phyloP scores from a whole-genome alignment of 176 grass and related monocot genomes.

The Oryza australiensis region DNA sequence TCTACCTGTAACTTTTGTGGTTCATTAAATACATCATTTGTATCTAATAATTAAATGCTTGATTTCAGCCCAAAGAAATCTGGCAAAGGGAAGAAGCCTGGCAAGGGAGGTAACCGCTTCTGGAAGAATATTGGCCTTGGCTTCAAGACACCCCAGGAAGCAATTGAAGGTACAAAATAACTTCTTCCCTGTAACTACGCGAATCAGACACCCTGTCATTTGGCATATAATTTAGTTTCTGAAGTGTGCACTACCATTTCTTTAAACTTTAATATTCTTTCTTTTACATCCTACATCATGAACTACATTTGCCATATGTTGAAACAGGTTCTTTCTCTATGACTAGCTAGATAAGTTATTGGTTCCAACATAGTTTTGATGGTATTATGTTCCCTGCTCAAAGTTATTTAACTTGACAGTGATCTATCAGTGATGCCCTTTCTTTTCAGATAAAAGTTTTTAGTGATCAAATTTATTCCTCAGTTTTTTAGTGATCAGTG shows the following conservation, averaged over 20 bases:
- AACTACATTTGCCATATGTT: background rate
- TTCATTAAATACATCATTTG: background rate
- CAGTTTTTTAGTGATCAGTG: no score
- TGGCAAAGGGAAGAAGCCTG: conserved; percentile 53
- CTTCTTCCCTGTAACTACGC: background rate
- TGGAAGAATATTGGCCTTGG: conserved; percentile 60
- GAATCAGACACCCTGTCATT: background rate
- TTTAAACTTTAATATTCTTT: background rate
- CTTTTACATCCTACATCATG: background rate
- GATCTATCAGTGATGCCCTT: background rate
- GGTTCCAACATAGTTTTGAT: background rate
- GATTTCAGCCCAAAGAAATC: conserved; percentile 47
- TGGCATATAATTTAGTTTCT: background rate
- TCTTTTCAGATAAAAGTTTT: background rate
- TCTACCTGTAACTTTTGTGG: background rate
- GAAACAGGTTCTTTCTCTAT: background rate
- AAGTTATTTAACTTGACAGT: background rate
- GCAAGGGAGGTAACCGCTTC: conserved; percentile 58
- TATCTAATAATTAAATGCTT: background rate
- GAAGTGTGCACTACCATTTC: background rate
- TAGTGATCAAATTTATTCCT: no score
- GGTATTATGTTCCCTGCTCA: background rate
- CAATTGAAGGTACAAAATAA: conserved; percentile 46
- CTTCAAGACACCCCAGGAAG: conserved; percentile 56
- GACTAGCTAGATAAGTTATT: background rate